Evolutionary conservation across 305 asterid genomes (phyloP).

Genomic region (Fraxinus xanthoxyloides): DNA sequence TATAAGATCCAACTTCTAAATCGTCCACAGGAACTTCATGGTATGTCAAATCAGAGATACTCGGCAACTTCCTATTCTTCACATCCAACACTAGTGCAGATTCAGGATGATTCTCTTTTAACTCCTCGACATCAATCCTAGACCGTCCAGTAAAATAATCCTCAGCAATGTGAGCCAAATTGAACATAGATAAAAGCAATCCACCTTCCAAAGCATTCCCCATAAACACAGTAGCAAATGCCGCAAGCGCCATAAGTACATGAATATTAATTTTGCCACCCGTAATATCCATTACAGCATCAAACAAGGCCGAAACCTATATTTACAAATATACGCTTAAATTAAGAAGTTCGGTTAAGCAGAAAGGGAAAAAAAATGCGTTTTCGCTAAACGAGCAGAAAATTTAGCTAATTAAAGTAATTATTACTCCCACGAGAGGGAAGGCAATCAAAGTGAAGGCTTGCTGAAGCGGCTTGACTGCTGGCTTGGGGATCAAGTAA

Average conservation of each 20-base stretch:
- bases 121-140: conserved; percentile 81
- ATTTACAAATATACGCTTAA: conserved; percentile 13
- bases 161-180: conserved; percentile 97
- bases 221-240: conserved; percentile 92
- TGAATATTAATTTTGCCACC: conserved; percentile 93
- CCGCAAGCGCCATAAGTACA: conserved; percentile 98
- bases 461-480: conserved; percentile 60
- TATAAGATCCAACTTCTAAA: conserved; percentile 70
- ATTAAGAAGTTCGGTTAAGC: background rate
- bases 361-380: background rate
- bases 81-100: conserved; percentile 71
- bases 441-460: conserved; percentile 61
- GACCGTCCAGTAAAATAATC: conserved; percentile 90
- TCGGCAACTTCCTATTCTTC: conserved; percentile 46
- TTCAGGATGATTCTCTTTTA: conserved; percentile 89
- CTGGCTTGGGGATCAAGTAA: conserved; percentile 55
- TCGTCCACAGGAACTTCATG: conserved; percentile 74
- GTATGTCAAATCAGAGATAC: conserved; percentile 66
- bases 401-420: conserved; percentile 3
- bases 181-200: conserved; percentile 93
- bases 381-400: background rate
- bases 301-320: conserved; percentile 86
- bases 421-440: conserved; percentile 85
- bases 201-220: conserved; percentile 97
- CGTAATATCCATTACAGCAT: conserved; percentile 74